Percentiles rank a stretch among this genome's conserved stretches.
Conservation (phyloP, 352 stramenopile genomes). For the Pythium utonaiense region DNA sequence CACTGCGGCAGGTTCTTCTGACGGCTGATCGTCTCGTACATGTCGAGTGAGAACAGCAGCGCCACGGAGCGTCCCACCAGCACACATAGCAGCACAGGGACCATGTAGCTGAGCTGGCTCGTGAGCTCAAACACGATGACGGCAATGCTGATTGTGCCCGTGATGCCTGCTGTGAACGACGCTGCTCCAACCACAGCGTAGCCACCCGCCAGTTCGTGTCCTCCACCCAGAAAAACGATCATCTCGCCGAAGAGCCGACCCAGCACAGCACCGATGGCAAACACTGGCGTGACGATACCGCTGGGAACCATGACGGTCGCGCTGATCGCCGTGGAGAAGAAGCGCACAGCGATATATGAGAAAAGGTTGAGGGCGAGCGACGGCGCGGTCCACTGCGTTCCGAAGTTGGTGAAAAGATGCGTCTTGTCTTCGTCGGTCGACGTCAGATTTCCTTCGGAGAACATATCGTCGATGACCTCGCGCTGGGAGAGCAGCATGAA, state of each 20-base stretch:
- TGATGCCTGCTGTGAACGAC: constrained; percentile 79
- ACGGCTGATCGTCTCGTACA: constrained; percentile 82
- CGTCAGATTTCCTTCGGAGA: constrained; percentile 59
- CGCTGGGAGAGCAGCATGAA: constrained; percentile 79
- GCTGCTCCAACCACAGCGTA: constrained; percentile 82
- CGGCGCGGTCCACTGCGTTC: constrained; percentile 55
- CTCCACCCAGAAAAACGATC: constrained; percentile 48
- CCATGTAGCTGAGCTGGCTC: constrained; percentile 87
- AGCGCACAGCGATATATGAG: constrained; percentile 65
- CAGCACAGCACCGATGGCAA: constrained; percentile 84
- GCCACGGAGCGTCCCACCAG: constrained; percentile 67
- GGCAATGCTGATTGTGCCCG: constrained; percentile 70
- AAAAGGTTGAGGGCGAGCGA: constrained; percentile 66
- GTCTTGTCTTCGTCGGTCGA: constrained; percentile 15
- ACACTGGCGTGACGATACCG: constrained; percentile 90
- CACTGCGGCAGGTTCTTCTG: constrained; percentile 80
- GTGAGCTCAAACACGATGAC: constrained; percentile 89
- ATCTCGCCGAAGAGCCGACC: constrained; percentile 89
- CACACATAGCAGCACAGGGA: constrained; percentile 80
- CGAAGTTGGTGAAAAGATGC: constrained; percentile 35
- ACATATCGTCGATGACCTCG: constrained; percentile 87
- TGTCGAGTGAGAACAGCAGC: constrained; percentile 69
- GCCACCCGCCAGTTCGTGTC: constrained; percentile 49
- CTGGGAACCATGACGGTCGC: constrained; percentile 85
- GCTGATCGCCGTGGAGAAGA: constrained; percentile 72